These are phyloP conservation scores for Penicillium robsamsonii DNA, from an alignment of 495 filamentous ascomycete genomes.

Conservation along the genomic window DNA sequence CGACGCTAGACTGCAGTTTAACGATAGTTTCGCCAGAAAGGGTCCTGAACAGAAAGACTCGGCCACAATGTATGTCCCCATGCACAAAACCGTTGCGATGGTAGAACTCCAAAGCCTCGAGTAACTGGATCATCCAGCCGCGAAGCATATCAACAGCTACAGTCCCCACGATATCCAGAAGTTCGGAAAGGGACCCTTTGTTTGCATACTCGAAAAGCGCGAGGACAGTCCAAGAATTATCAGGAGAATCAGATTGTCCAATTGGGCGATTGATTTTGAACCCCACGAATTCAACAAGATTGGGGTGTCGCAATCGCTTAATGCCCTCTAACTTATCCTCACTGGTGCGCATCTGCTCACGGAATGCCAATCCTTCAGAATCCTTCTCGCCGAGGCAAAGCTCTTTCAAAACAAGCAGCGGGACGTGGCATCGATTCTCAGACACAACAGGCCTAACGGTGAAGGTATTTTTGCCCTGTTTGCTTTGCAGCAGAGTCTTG, in stretches of 20 bases:
- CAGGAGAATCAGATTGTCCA: slow-evolving; percentile 24
- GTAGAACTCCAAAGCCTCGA: slow-evolving; percentile 83
- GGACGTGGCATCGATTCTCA: slow-evolving; percentile 46
- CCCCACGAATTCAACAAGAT: slow-evolving; percentile 72
- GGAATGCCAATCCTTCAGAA: slow-evolving; percentile 49
- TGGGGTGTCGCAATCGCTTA: slow-evolving; percentile 72
- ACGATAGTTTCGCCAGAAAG: slow-evolving; percentile 41
- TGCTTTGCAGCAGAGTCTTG: slow-evolving; percentile 56
- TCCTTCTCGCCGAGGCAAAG: slow-evolving; percentile 36
- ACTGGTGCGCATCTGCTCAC: slow-evolving; percentile 54
- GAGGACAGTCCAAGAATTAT: slow-evolving; percentile 69
- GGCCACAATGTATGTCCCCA: slow-evolving; percentile 70
- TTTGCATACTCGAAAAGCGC: slow-evolving; percentile 75
- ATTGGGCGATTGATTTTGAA: slow-evolving; percentile 65
- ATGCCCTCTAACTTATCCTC: slow-evolving; percentile 74
- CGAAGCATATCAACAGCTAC: slow-evolving; percentile 69
- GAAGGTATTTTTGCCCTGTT: slow-evolving; percentile 58
- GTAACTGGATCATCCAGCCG: slow-evolving; percentile 84
- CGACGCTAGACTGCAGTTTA: slow-evolving; percentile 45
- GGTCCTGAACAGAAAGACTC: slow-evolving; percentile 62
- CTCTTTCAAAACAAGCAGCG: slow-evolving; percentile 68
- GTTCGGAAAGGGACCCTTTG: slow-evolving; percentile 77
- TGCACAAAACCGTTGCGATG: slow-evolving; percentile 82
- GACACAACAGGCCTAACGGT: slow-evolving; percentile 64
- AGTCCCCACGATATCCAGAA: slow-evolving; percentile 73